Conservation (phyloP, 1,284 basidiomycete genomes). For the Heterobasidion parviporum region DNA sequence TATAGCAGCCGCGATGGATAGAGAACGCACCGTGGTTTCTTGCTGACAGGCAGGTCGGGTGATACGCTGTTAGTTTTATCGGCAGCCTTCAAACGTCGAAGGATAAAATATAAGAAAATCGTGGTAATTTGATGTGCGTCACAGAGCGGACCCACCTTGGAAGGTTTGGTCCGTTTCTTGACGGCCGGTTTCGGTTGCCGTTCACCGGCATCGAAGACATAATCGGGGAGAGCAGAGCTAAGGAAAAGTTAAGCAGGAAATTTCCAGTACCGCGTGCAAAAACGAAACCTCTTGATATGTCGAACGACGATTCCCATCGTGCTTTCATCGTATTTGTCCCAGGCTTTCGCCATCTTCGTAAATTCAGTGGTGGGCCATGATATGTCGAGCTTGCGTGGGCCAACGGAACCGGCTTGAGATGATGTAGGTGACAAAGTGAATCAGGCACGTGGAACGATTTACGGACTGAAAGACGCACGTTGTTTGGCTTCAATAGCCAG, state of each 20-base stretch:
- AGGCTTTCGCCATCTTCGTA: slow-evolving; percentile 89
- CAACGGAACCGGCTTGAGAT: slow-evolving; percentile 53
- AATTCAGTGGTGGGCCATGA: slow-evolving; percentile 97
- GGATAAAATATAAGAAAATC: slow-evolving; percentile 12
- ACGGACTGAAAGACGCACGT: slow-evolving; percentile 43
- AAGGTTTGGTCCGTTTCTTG: slow-evolving; percentile 57
- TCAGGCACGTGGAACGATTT: not conserved
- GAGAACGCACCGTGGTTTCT: slow-evolving; percentile 51
- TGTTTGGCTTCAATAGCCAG: slow-evolving; percentile 88
- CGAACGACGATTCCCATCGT: slow-evolving; percentile 94
- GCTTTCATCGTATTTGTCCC: slow-evolving; percentile 92
- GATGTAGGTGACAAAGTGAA: slow-evolving; percentile 13
- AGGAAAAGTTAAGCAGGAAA: slow-evolving; percentile 10
- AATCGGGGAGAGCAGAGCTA: slow-evolving; percentile 71
- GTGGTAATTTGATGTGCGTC: slow-evolving; percentile 2
- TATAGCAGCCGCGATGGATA: slow-evolving; percentile 3
- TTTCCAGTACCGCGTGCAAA: slow-evolving; percentile 6
- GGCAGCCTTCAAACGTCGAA: slow-evolving; percentile 34
- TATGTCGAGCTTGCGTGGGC: slow-evolving; percentile 83
- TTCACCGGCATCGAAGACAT: slow-evolving; percentile 77
- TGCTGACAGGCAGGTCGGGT: slow-evolving; percentile 60
- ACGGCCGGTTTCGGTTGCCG: slow-evolving; percentile 53
- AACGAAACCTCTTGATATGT: slow-evolving; percentile 82
- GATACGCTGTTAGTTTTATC: slow-evolving; percentile 58
- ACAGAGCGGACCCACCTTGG: slow-evolving; percentile 51